Evolutionary conservation across 371 early-diverging fungal species (phyloP).

Genomic region (Mucor irregularis): DNA sequence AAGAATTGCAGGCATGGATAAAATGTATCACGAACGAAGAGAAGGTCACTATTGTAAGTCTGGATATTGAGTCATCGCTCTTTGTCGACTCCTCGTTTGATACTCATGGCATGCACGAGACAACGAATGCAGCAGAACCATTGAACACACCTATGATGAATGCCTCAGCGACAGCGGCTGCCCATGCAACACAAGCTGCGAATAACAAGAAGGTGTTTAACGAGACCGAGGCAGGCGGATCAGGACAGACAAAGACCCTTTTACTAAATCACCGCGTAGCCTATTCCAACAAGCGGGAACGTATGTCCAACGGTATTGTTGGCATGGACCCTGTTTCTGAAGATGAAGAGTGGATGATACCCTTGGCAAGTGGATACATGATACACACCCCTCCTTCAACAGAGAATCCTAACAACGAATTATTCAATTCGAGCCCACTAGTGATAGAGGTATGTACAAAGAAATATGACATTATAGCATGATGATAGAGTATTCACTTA

Average conservation of each 20-base stretch:
- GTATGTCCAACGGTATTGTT: conserved; percentile 29
- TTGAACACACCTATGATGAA: conserved; percentile 12
- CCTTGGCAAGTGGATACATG: conserved; percentile 61
- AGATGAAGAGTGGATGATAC: conserved; percentile 53
- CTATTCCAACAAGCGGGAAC: conserved; percentile 44
- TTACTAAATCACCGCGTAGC: conserved; percentile 62
- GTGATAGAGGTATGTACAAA: conserved; percentile 43
- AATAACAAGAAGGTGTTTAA: conserved; percentile 2
- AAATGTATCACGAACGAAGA: conserved; percentile 29
- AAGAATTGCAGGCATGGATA: conserved; percentile 49
- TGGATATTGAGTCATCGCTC: conserved; percentile 54
- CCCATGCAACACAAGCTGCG: background rate
- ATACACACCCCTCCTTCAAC: conserved; percentile 43
- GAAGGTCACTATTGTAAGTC: conserved; percentile 46
- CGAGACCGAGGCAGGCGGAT: conserved; percentile 21
- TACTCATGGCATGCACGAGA: background rate
- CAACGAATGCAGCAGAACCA: background rate
- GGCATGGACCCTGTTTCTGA: conserved; percentile 22
- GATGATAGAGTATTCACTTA: no score
- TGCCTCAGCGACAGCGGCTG: background rate
- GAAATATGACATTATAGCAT: background rate
- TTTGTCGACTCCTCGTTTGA: conserved; percentile 15
- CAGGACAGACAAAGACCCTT: conserved; percentile 46
- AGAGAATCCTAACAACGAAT: conserved; percentile 42
- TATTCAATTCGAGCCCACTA: conserved; percentile 45